A percentile compares a stretch with the other conserved stretches of the same genome.
These are phyloP conservation scores for Penicillium sp. DNA, from an alignment of 2,329 filamentous ascomycete genomes.

Conservation along the genomic window DNA sequence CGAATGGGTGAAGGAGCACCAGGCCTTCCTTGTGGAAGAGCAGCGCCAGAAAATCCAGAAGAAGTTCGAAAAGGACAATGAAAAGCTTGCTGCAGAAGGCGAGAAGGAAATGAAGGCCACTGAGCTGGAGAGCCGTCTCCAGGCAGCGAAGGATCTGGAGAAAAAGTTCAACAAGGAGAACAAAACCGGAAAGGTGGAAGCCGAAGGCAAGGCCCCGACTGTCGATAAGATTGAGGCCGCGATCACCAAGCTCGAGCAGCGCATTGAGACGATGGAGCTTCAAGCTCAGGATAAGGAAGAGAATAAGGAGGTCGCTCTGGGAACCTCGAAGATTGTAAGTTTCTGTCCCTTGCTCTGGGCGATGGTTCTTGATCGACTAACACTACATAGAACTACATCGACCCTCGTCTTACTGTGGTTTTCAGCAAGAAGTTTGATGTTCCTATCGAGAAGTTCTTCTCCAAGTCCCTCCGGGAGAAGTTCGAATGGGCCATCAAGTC, in stretches of 20 bases:
- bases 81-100: constrained; percentile 76
- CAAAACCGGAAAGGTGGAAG: constrained; percentile 85
- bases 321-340: constrained; percentile 97
- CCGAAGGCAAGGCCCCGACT: constrained; percentile 70
- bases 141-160: constrained; percentile 68
- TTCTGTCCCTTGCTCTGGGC: too few relatives aligned
- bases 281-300: constrained; percentile 92
- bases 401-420: constrained; percentile 90
- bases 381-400: constrained; percentile 99
- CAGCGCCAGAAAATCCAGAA: constrained; percentile 82
- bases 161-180: constrained; percentile 93
- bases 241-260: constrained; percentile 75
- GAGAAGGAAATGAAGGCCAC: constrained; percentile 75
- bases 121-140: constrained; percentile 76
- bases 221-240: constrained; percentile 72
- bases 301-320: constrained; percentile 96
- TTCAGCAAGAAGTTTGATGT: constrained; percentile 97
- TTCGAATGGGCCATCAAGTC: constrained; percentile 99
- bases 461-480: constrained; percentile 93
- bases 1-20: constrained; percentile 76
- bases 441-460: constrained; percentile 96
- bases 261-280: constrained; percentile 71
- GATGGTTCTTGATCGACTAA: neutral
- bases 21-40: constrained; percentile 77
- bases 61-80: constrained; percentile 98